Evolutionary conservation across 495 filamentous ascomycete species (phyloP).

Genomic region (Aspergillus funiculosus): DNA sequence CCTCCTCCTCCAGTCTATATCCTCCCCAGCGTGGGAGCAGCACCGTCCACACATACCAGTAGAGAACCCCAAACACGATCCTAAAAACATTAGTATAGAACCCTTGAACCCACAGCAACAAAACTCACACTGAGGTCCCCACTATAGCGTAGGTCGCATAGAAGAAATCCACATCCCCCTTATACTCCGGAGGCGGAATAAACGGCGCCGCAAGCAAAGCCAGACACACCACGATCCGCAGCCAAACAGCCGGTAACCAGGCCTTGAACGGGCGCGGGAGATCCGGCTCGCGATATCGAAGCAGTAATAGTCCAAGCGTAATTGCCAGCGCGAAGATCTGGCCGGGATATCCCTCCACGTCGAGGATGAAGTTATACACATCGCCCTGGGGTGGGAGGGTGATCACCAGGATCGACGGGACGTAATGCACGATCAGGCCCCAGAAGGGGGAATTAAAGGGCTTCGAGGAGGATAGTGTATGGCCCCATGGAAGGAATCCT

Average conservation of each 20-base stretch:
- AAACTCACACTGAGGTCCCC: slow-evolving; percentile 58
- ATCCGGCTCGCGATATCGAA: slow-evolving; percentile 56
- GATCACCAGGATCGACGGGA: slow-evolving; percentile 63
- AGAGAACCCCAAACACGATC: slow-evolving; percentile 54
- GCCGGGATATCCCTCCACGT: slow-evolving; percentile 65
- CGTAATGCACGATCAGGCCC: slow-evolving; percentile 60
- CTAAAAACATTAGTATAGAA: slow-evolving; percentile 31
- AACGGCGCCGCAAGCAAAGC: slow-evolving; percentile 33
- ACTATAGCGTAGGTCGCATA: slow-evolving; percentile 71
- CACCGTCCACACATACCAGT: slow-evolving; percentile 69
- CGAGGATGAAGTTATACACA: slow-evolving; percentile 68
- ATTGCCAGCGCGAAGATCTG: slow-evolving; percentile 56
- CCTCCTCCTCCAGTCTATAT: slow-evolving; percentile 56
- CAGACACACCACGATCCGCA: slow-evolving; percentile 31
- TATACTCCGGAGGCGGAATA: slow-evolving; percentile 42
- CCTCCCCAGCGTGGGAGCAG: slow-evolving; percentile 53
- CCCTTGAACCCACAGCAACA: background rate
- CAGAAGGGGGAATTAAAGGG: slow-evolving; percentile 65
- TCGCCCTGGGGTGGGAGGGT: slow-evolving; percentile 57
- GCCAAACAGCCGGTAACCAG: slow-evolving; percentile 47
- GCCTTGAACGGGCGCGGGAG: slow-evolving; percentile 64
- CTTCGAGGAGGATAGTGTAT: slow-evolving; percentile 54
- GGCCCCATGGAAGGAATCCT: slow-evolving; percentile 64
- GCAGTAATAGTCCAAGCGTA: slow-evolving; percentile 54
- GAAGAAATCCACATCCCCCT: slow-evolving; percentile 54